Conservation (phyloP, 2,329 filamentous ascomycete species). For the Cladosporium sp. region DNA sequence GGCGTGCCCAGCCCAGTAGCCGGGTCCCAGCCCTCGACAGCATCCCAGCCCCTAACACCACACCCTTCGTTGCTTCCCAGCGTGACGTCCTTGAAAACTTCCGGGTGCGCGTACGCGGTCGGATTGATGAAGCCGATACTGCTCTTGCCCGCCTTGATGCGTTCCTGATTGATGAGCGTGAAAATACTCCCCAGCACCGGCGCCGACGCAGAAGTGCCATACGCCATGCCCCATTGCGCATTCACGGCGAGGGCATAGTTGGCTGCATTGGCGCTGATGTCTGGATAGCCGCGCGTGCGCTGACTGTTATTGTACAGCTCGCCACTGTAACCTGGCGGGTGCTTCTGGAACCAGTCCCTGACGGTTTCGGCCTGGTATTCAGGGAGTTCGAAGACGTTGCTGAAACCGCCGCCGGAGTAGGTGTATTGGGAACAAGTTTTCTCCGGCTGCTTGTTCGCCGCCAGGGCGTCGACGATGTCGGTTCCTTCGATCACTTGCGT, state of each 20-base stretch:
- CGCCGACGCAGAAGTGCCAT: slow-evolving; percentile 49
- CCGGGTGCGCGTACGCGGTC: slow-evolving; percentile 41
- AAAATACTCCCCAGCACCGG: slow-evolving; percentile 48
- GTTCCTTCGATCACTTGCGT: slow-evolving; percentile 43
- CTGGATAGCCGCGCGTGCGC: slow-evolving; percentile 44
- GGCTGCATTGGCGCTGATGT: slow-evolving; percentile 33
- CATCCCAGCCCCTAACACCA: slow-evolving; percentile 29
- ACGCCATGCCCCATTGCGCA: slow-evolving; percentile 40
- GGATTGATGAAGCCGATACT: slow-evolving; percentile 41
- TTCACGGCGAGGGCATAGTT: slow-evolving; percentile 39
- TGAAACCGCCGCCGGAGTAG: slow-evolving; percentile 45
- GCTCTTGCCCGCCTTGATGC: slow-evolving; percentile 33
- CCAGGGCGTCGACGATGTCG: slow-evolving; percentile 31
- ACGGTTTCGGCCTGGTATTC: slow-evolving; percentile 44
- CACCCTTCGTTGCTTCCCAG: slow-evolving; percentile 37
- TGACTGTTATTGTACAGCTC: slow-evolving; percentile 46
- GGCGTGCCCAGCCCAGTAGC: slow-evolving; percentile 28
- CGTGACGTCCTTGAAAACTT: slow-evolving; percentile 37
- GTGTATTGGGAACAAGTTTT: slow-evolving; percentile 45
- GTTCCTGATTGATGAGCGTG: slow-evolving; percentile 43
- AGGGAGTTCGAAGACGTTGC: slow-evolving; percentile 45
- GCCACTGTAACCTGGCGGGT: slow-evolving; percentile 39
- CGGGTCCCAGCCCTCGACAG: slow-evolving; percentile 32
- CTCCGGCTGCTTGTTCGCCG: slow-evolving; percentile 32
- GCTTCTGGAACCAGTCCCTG: slow-evolving; percentile 36